Evolutionary conservation across 176 grass and related monocot species (phyloP).

Genomic region (Leersia perrieri): DNA sequence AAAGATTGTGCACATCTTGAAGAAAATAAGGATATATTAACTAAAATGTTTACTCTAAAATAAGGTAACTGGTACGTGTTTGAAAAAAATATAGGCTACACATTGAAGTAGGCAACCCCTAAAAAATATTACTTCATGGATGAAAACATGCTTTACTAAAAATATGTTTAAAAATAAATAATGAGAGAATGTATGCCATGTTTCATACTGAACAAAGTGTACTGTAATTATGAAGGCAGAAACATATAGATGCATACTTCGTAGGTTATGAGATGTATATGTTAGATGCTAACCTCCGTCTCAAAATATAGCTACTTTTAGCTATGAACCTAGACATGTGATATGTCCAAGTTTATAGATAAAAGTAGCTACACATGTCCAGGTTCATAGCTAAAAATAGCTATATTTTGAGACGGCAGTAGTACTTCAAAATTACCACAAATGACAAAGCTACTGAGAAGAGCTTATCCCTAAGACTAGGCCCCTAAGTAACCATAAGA

Average conservation of each 20-base stretch:
- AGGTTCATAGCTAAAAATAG: too few relatives aligned
- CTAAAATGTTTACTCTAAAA: background rate
- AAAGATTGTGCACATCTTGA: background rate
- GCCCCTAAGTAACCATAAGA: too few relatives aligned
- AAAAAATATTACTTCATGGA: background rate
- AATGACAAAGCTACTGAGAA: background rate
- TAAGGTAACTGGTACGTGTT: background rate
- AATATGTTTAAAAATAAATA: background rate
- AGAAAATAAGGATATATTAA: background rate
- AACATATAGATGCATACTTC: background rate
- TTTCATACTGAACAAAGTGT: background rate
- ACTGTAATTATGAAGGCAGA: background rate
- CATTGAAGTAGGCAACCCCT: background rate
- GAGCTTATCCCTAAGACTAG: background rate
- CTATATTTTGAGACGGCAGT: too few relatives aligned
- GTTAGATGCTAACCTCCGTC: too few relatives aligned
- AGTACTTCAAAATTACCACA: background rate
- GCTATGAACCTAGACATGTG: too few relatives aligned
- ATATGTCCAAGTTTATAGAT: too few relatives aligned
- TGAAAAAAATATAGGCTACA: background rate
- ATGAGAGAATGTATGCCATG: background rate
- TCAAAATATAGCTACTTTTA: too few relatives aligned
- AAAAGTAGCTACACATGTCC: too few relatives aligned
- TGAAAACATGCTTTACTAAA: background rate
- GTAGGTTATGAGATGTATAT: background rate